phyloP scores from a whole-genome alignment of 345 rosid species.

The Ceriops tagal region DNA sequence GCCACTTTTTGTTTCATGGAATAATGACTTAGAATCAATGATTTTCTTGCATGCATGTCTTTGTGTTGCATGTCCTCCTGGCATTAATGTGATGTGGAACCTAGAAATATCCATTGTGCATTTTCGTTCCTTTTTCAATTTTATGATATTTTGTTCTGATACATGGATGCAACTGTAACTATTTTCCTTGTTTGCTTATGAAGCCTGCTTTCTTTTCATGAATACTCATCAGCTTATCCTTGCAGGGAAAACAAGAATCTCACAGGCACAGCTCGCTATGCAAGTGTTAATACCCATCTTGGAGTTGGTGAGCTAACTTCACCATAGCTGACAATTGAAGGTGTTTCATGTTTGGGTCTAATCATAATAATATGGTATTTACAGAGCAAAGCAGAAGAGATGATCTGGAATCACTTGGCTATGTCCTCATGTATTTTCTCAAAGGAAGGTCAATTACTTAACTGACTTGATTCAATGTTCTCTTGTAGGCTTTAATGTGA shows the following conservation, averaged over 20 bases:
- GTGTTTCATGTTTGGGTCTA: slow-evolving; percentile 1
- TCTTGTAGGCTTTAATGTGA: neutral
- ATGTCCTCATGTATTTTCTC: slow-evolving; percentile 91
- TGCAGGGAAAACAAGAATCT: slow-evolving; percentile 96
- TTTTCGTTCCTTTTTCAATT: neutral
- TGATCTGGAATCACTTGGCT: slow-evolving; percentile 97
- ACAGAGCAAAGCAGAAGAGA: slow-evolving; percentile 99
- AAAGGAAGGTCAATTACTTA: slow-evolving; percentile 67
- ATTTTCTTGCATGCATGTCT: too few relatives aligned
- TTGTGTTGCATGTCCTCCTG: too few relatives aligned
- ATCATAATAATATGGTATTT: slow-evolving; percentile 7
- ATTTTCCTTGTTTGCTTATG: neutral
- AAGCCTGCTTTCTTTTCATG: slow-evolving; percentile 5
- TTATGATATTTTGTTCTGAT: too few relatives aligned
- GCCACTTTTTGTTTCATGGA: too few relatives aligned
- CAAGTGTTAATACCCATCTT: slow-evolving; percentile 95
- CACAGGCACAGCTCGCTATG: slow-evolving; percentile 97
- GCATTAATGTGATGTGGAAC: too few relatives aligned
- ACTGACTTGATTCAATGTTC: neutral
- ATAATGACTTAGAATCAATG: too few relatives aligned
- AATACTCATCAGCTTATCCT: slow-evolving; percentile 13
- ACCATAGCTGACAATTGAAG: neutral
- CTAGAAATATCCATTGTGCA: too few relatives aligned
- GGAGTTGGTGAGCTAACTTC: slow-evolving; percentile 70
- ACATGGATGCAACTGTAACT: too few relatives aligned